Evolutionary conservation across 768 basidiomycete genomes (phyloP).

Genomic region (Nidula microcarpa): DNA sequence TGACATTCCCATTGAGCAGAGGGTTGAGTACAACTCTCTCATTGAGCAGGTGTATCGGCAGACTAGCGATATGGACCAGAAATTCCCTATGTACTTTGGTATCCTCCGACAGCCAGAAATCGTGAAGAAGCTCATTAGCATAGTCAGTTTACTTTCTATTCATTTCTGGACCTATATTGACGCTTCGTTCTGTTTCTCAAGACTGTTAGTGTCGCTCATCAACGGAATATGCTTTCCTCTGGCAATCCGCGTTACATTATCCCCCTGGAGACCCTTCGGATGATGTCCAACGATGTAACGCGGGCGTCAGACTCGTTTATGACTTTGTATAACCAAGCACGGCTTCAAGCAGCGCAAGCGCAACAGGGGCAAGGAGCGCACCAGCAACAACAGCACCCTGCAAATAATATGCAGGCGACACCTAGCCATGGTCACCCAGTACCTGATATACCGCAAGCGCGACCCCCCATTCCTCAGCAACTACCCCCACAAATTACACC

Average conservation of each 20-base stretch:
- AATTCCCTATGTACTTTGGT: slow-evolving; percentile 42
- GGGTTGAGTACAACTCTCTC: slow-evolving; percentile 44
- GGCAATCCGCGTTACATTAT: slow-evolving; percentile 40
- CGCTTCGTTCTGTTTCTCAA: slow-evolving; percentile 13
- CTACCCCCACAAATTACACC: slow-evolving; percentile 5
- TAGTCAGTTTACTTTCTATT: slow-evolving; percentile 37
- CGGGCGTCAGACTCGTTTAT: slow-evolving; percentile 37
- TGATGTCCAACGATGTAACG: slow-evolving; percentile 40
- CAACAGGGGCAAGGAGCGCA: slow-evolving; percentile 15
- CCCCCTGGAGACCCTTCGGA: slow-evolving; percentile 32
- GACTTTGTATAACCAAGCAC: slow-evolving; percentile 13
- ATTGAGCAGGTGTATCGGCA: slow-evolving; percentile 48
- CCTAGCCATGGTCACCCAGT: neutral
- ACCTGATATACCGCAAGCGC: neutral
- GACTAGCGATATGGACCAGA: slow-evolving; percentile 45
- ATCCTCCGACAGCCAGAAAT: slow-evolving; percentile 44
- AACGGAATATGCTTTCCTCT: slow-evolving; percentile 33
- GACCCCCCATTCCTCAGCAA: neutral
- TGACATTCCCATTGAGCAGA: slow-evolving; percentile 50
- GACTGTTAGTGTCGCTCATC: slow-evolving; percentile 43
- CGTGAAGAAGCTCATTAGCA: slow-evolving; percentile 47
- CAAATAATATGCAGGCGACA: neutral
- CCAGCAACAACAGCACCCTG: slow-evolving; percentile 7
- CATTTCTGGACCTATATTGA: neutral
- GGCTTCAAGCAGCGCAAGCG: slow-evolving; percentile 11